Percentiles rank a stretch among this genome's conserved stretches.
These are phyloP conservation scores for Dictyostelium firmibasis DNA, from an alignment of 78 protist species.

Conservation along the genomic window DNA sequence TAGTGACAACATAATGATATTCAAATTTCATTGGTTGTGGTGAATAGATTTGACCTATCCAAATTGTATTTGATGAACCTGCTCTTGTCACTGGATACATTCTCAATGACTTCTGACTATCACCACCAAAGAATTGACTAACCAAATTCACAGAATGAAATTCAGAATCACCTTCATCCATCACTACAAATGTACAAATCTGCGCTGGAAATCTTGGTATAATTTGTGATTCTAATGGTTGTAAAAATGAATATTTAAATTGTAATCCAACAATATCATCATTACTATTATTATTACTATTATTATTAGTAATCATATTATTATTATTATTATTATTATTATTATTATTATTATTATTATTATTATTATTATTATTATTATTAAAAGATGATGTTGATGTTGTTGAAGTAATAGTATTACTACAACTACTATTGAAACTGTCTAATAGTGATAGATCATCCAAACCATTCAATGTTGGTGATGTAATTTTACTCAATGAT, in stretches of 20 bases:
- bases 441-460: not conserved
- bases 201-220: slow-evolving; percentile 57
- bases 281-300: not conserved
- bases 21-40: slow-evolving; percentile 74
- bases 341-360: no score
- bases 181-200: slow-evolving; percentile 51
- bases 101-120: slow-evolving; percentile 37
- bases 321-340: not conserved
- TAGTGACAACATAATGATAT: slow-evolving; percentile 39
- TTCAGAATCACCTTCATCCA: slow-evolving; percentile 54
- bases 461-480: not conserved
- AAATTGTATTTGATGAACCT: slow-evolving; percentile 14
- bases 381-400: not conserved
- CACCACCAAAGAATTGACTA: slow-evolving; percentile 51
- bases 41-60: slow-evolving; percentile 74
- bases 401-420: not conserved
- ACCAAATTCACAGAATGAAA: slow-evolving; percentile 40
- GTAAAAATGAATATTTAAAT: slow-evolving; percentile 22
- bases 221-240: slow-evolving; percentile 68
- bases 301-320: not conserved
- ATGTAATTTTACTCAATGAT: not conserved
- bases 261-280: not conserved
- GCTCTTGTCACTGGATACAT: slow-evolving; percentile 66
- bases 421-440: not conserved
- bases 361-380: not conserved